Percentiles rank a stretch among this genome's conserved stretches.
Conservation (phyloP, 495 filamentous ascomycete genomes). For the Neurospora sp. region DNA sequence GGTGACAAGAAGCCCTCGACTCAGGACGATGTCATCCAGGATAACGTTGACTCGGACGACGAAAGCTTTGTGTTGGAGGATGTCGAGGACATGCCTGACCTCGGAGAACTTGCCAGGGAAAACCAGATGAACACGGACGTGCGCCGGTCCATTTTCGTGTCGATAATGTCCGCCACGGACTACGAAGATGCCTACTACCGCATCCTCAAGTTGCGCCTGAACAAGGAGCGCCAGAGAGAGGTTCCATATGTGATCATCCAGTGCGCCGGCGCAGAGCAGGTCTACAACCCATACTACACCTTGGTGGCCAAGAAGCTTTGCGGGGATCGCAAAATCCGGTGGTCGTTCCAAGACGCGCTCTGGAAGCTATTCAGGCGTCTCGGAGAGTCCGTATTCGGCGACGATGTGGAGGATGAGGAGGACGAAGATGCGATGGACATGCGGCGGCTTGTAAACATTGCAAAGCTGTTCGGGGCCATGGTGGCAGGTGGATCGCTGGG, state of each 20-base stretch:
- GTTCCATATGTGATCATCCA: constrained; percentile 82
- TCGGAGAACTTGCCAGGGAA: constrained; percentile 64
- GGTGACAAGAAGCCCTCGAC: constrained; percentile 10
- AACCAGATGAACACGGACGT: constrained; percentile 94
- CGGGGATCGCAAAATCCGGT: constrained; percentile 57
- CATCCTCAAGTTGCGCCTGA: constrained; percentile 72
- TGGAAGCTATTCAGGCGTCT: constrained; percentile 84
- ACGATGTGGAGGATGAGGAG: constrained; percentile 39
- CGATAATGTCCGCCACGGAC: constrained; percentile 80
- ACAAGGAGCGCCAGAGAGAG: constrained; percentile 75
- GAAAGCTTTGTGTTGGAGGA: constrained; percentile 23
- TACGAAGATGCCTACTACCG: constrained; percentile 72
- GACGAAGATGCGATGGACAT: constrained; percentile 33
- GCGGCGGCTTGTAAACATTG: constrained; percentile 78
- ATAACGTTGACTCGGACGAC: constrained; percentile 21
- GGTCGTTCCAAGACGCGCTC: constrained; percentile 74
- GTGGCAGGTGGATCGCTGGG: constrained; percentile 56
- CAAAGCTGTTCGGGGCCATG: constrained; percentile 70
- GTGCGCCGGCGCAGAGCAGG: constrained; percentile 71
- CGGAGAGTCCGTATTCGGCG: constrained; percentile 59
- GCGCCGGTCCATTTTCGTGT: constrained; percentile 82
- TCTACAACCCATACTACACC: constrained; percentile 90
- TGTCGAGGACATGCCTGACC: constrained; percentile 47
- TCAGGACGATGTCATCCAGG: constrained; percentile 27
- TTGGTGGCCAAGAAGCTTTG: constrained; percentile 70